These are phyloP conservation scores for Anthoceros angustus DNA, from an alignment of 225 moss, liverwort and hornwort species.

Conservation along the genomic window DNA sequence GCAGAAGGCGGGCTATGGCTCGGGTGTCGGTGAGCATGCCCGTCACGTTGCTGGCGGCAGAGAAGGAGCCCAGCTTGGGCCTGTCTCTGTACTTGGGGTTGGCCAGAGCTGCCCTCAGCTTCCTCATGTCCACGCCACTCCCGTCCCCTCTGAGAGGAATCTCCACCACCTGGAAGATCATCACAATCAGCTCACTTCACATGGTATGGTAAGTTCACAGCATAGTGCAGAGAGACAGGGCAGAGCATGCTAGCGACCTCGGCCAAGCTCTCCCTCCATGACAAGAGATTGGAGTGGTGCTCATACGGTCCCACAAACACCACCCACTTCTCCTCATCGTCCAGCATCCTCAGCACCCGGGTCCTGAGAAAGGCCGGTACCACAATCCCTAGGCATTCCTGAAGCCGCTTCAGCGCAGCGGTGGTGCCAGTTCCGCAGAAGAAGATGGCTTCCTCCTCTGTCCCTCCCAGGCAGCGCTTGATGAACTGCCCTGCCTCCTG, in stretches of 20 bases:
- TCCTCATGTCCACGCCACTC: slow-evolving; percentile 7
- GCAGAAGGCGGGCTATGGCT: slow-evolving; percentile 15
- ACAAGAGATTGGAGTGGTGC: slow-evolving; percentile 8
- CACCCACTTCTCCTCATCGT: slow-evolving; percentile 1
- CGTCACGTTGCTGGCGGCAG: slow-evolving; percentile 28
- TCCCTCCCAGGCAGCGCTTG: slow-evolving; percentile 5
- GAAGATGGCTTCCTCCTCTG: background rate
- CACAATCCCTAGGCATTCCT: slow-evolving; percentile 1
- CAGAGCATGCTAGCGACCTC: background rate
- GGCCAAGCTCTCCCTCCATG: slow-evolving; percentile 6
- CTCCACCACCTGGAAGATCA: slow-evolving; percentile 15
- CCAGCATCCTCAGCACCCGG: background rate
- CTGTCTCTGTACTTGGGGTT: slow-evolving; percentile 11
- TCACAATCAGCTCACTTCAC: too few relatives aligned
- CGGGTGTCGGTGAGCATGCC: slow-evolving; percentile 23
- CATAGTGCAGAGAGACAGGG: too few relatives aligned
- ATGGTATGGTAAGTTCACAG: too few relatives aligned
- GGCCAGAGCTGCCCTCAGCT: slow-evolving; percentile 14
- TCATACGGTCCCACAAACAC: slow-evolving; percentile 6
- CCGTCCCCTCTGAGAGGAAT: slow-evolving; percentile 13
- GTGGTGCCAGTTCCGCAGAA: slow-evolving; percentile 6
- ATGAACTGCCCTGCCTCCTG: background rate
- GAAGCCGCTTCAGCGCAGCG: slow-evolving; percentile 3
- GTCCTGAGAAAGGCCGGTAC: background rate
- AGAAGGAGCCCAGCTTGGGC: slow-evolving; percentile 25